A percentile compares a stretch with the other conserved stretches of the same genome.
These are phyloP conservation scores for Phaeosphaeriaceae sp. DNA, from an alignment of 2,329 filamentous ascomycete species.

Conservation along the genomic window DNA sequence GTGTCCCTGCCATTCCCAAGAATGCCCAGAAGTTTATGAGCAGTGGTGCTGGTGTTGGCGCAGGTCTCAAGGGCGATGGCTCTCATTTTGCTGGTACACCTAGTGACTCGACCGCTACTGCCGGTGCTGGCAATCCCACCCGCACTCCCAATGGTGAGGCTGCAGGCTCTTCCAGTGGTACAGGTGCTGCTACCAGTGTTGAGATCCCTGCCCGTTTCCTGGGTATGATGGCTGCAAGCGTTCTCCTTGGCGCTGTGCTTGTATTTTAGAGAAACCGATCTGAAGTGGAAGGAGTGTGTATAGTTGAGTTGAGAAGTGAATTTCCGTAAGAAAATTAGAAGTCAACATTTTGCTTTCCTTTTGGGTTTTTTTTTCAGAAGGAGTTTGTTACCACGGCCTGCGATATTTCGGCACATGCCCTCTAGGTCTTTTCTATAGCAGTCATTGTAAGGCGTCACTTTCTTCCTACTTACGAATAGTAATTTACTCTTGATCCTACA, in stretches of 20 bases:
- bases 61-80: slow-evolving; percentile 60
- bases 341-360: background rate
- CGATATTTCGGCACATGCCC: too few relatives aligned
- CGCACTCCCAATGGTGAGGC: slow-evolving; percentile 25
- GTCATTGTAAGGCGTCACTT: slow-evolving; percentile 15
- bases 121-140: slow-evolving; percentile 37
- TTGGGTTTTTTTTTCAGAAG: background rate
- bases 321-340: slow-evolving; percentile 6
- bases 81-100: slow-evolving; percentile 41
- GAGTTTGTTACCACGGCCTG: background rate
- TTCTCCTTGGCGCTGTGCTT: slow-evolving; percentile 40
- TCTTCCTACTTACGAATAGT: slow-evolving; percentile 5
- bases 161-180: slow-evolving; percentile 9
- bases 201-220: slow-evolving; percentile 39
- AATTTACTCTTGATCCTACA: slow-evolving; percentile 12
- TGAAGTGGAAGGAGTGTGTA: background rate
- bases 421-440: slow-evolving; percentile 6
- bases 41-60: slow-evolving; percentile 62
- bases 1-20: slow-evolving; percentile 64
- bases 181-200: slow-evolving; percentile 29
- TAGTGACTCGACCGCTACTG: slow-evolving; percentile 34
- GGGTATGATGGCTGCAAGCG: slow-evolving; percentile 38
- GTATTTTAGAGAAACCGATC: slow-evolving; percentile 32
- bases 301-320: slow-evolving; percentile 2
- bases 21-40: slow-evolving; percentile 63